A percentile compares a stretch with the other conserved stretches of the same genome.
Evolutionary conservation across 2,329 filamentous ascomycete genomes (phyloP).

Genomic region (Elsinoe batatas): DNA sequence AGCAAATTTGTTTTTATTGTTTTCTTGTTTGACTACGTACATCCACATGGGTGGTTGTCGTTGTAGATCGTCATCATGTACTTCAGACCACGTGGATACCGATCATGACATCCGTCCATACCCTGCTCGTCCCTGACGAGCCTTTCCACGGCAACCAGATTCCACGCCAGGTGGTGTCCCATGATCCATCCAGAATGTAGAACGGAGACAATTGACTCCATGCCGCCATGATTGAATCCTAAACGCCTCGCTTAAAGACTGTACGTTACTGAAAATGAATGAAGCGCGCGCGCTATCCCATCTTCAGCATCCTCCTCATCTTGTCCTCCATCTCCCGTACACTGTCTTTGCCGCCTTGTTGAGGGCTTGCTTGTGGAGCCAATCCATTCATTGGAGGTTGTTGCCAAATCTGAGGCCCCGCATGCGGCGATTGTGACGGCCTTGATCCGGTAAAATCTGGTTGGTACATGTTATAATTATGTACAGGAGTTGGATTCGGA

Average conservation of each 20-base stretch:
- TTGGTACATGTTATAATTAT: slow-evolving; percentile 2
- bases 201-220: neutral
- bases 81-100: neutral
- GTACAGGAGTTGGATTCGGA: neutral
- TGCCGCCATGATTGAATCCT: neutral
- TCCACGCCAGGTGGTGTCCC: neutral
- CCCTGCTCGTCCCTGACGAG: neutral
- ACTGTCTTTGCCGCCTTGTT: slow-evolving; percentile 17
- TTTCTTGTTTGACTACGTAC: slow-evolving; percentile 2
- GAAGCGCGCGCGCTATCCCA: slow-evolving; percentile 14
- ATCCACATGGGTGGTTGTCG: neutral
- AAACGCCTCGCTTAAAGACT: slow-evolving; percentile 10
- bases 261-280: neutral
- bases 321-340: slow-evolving; percentile 31
- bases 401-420: neutral
- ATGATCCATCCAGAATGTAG: neutral
- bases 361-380: slow-evolving; percentile 1
- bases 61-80: slow-evolving; percentile 2
- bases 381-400: slow-evolving; percentile 8
- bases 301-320: slow-evolving; percentile 31
- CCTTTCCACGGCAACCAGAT: neutral
- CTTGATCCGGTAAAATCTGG: neutral
- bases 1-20: slow-evolving; percentile 9
- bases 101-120: neutral
- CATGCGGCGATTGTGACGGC: slow-evolving; percentile 8